A percentile compares a stretch with the other conserved stretches of the same genome.
phyloP scores from a whole-genome alignment of 75 land plant genomes.

The Cupressus sempervirens region DNA sequence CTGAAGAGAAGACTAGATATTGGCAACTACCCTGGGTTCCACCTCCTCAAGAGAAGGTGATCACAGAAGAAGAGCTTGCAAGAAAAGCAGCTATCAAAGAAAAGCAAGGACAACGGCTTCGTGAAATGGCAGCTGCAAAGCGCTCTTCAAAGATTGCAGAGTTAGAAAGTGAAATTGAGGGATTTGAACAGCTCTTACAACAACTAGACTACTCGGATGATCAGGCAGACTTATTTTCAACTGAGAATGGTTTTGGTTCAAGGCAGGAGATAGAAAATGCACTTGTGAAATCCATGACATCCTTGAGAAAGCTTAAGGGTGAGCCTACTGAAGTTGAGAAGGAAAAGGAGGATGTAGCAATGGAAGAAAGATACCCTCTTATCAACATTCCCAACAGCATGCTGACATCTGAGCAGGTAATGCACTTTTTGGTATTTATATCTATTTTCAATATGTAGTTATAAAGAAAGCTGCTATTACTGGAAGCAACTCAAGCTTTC shows the following conservation, averaged over 20 bases:
- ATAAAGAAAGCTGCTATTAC: not conserved
- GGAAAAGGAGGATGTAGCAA: slow-evolving; percentile 45
- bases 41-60: slow-evolving; percentile 61
- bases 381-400: slow-evolving; percentile 69
- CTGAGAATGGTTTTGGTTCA: slow-evolving; percentile 58
- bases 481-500: not conserved
- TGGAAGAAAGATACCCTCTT: slow-evolving; percentile 74
- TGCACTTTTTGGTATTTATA: not conserved
- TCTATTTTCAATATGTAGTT: slow-evolving; percentile 2
- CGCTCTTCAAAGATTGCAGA: slow-evolving; percentile 75
- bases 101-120: slow-evolving; percentile 85
- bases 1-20: slow-evolving; percentile 75
- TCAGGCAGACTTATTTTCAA: slow-evolving; percentile 52
- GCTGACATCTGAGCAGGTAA: slow-evolving; percentile 87
- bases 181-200: slow-evolving; percentile 61
- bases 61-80: slow-evolving; percentile 89
- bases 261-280: slow-evolving; percentile 78
- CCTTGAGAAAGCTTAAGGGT: slow-evolving; percentile 77
- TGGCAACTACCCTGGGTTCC: slow-evolving; percentile 97
- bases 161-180: slow-evolving; percentile 67
- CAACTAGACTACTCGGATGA: slow-evolving; percentile 59
- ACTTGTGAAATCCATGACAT: slow-evolving; percentile 42
- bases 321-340: slow-evolving; percentile 47
- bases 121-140: slow-evolving; percentile 95
- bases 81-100: slow-evolving; percentile 93